These are phyloP conservation scores for Lachnellula willkommii DNA, from an alignment of 2,329 filamentous ascomycete species.

Conservation along the genomic window DNA sequence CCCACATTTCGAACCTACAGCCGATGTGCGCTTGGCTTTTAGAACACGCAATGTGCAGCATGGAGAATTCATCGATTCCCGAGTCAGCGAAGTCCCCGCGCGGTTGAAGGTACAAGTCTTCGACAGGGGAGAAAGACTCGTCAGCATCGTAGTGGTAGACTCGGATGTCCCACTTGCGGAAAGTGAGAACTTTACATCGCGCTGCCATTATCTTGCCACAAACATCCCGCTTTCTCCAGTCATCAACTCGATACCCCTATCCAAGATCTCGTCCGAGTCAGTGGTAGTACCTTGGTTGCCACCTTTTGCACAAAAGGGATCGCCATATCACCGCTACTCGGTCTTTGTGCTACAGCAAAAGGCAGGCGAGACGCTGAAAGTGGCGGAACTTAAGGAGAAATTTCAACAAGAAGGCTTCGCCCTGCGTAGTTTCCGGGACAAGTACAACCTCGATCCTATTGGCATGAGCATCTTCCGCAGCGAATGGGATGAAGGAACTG, in stretches of 20 bases:
- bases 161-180: constrained; percentile 80
- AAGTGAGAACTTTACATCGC: constrained; percentile 68
- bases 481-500: constrained; percentile 82
- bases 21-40: constrained; percentile 80
- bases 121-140: constrained; percentile 71
- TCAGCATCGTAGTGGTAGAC: constrained; percentile 82
- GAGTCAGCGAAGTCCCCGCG: constrained; percentile 66
- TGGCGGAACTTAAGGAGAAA: constrained; percentile 49
- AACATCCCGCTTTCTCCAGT: constrained; percentile 62
- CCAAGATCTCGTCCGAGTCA: constrained; percentile 56
- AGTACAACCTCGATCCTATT: constrained; percentile 64
- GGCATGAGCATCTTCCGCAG: constrained; percentile 85
- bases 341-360: constrained; percentile 80
- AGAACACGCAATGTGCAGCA: constrained; percentile 63
- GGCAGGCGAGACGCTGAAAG: constrained; percentile 53
- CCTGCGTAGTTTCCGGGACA: constrained; percentile 68
- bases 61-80: constrained; percentile 72
- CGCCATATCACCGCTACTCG: constrained; percentile 83
- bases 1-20: constrained; percentile 68
- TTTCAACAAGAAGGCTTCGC: constrained; percentile 63
- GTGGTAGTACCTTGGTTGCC: constrained; percentile 77
- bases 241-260: constrained; percentile 58
- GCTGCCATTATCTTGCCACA: constrained; percentile 81
- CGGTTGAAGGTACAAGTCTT: constrained; percentile 81
- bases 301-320: constrained; percentile 81